Conservation (phyloP, 257 asterid genomes). For the Solanum pennellii region DNA sequence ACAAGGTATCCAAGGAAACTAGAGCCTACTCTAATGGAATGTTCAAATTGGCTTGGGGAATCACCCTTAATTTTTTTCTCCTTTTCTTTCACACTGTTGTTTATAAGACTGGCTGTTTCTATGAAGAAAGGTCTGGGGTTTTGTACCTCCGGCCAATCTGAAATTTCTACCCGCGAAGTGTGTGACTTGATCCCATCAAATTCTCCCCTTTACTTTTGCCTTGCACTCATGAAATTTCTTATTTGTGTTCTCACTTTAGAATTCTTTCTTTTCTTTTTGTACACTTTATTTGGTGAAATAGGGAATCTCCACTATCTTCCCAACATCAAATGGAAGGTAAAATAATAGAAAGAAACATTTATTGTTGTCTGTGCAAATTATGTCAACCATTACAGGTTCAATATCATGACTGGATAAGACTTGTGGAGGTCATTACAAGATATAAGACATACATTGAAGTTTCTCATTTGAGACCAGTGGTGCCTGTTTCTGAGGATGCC, state of each 20-base stretch:
- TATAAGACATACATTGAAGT: conserved; percentile 66
- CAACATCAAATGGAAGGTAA: neutral
- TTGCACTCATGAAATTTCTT: neutral
- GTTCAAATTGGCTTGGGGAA: neutral
- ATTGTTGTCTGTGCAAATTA: neutral
- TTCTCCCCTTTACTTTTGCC: neutral
- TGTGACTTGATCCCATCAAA: neutral
- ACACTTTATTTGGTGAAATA: neutral
- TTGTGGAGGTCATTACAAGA: conserved; percentile 88
- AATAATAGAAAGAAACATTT: neutral
- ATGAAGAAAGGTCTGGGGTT: neutral
- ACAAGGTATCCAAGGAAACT: neutral
- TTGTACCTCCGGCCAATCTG: neutral
- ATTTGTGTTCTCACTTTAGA: neutral
- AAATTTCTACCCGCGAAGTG: neutral
- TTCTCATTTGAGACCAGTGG: conserved; percentile 82
- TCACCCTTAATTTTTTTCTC: neutral
- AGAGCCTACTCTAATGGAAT: neutral
- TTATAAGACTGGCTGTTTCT: neutral
- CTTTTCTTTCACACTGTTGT: neutral
- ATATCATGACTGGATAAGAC: conserved; percentile 98
- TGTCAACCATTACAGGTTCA: conserved; percentile 53
- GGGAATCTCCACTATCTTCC: neutral
- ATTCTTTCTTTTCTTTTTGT: conserved; percentile 4
- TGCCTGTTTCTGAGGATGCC: conserved; percentile 52